Evolutionary conservation across 2,329 filamentous ascomycete genomes (phyloP), one percentile per base, ranked within the genome.

Genomic region (Eutypella sp.): DNA sequence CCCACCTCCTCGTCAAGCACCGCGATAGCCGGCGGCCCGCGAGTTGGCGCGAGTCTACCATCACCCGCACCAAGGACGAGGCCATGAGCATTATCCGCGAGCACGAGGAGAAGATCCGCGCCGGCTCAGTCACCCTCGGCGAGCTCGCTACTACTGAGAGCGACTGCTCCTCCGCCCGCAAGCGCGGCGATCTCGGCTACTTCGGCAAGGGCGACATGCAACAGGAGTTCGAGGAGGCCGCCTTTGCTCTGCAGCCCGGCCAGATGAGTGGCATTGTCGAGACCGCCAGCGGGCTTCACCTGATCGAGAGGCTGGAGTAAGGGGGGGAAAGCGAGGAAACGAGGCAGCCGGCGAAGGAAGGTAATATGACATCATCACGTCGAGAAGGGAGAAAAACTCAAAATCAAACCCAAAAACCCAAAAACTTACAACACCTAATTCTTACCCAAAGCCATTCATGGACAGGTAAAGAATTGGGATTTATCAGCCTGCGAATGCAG

Each of bases 121-220:
- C 75, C 47, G 85, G 89, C 49, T 72, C 81, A 54, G 71, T 75
- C 40, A 75, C 78, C 43, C 77, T 99, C 34, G 89, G 89, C 40
- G 87, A 96, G 54, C 77, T 99, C 54, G 93, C 93, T 11, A 79
- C 82, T 48, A 87, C 82, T 37, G 93, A 97, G 72, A 95, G 89
- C 15, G 93, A 99, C 71, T 97, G 92, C 72, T 95, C 88, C 68
- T 96, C 90, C 58, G 91, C 93, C 24, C 82, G 90, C 58, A 99
- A 97, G 78, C 82, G 84, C 55, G 93, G 93, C 47, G 93, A 99
- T 65, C 72, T 99, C 72, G 93, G 93, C 18, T 96, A 91, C 69
- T 99, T 99, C 67, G 91, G 89, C 46, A 84, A 79, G 59, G 89
- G 90, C 23, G 92, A 97, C 61, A 99, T 99, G 93, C 93, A 99